Evolutionary conservation across 768 basidiomycete species (phyloP), one percentile per base, ranked within the genome.

Genomic region (Suillus ampliporus): DNA sequence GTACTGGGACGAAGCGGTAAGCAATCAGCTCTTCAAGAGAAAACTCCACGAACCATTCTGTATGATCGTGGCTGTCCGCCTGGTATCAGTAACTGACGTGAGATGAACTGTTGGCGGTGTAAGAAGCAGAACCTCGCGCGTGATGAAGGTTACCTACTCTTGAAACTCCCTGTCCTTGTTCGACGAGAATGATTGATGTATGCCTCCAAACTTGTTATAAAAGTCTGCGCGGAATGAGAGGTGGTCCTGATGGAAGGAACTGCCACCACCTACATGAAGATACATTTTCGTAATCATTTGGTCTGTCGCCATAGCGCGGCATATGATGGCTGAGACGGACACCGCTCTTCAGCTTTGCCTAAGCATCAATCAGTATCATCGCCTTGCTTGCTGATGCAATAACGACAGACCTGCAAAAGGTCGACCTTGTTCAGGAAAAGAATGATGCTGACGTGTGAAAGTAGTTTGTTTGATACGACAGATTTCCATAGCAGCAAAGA

Each of bases 361-460:
- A 64, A 31, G 26, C 43, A 44, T 56, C 26, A n/a, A 47, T 26
- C 54, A 65, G 28, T 61, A 51, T 51, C 41, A 47, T 35, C 28
- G 54, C 46, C 43, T 23, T 34, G 17, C n/a, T 58, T 57, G 26
- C 60, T 34, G 43, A 37, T 57, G 44, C 54, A 35, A 26, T 43
- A 57, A 51, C 35, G 21, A 64, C 77, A 58, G 71, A 86, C 90
- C 82, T 86, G 84, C 43, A 94, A 80, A 50, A 94, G 80, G 73
- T 94, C 92, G 63, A 85, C 85, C 76, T 94, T 93, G 77, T 92
- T 93, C 65, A 94, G 73, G 73, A 94, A 94, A 66, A 94, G 81
- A 19, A 95, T 85, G 65, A 95, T 85, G 74, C 87, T 90, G 64
- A 94, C 92, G 52, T 86, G 83, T 40, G 82, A 80, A 37, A 95